A percentile compares a stretch with the other conserved stretches of the same genome.
Conservation (phyloP, 306 rosid species). For the Albizia julibrissin region DNA sequence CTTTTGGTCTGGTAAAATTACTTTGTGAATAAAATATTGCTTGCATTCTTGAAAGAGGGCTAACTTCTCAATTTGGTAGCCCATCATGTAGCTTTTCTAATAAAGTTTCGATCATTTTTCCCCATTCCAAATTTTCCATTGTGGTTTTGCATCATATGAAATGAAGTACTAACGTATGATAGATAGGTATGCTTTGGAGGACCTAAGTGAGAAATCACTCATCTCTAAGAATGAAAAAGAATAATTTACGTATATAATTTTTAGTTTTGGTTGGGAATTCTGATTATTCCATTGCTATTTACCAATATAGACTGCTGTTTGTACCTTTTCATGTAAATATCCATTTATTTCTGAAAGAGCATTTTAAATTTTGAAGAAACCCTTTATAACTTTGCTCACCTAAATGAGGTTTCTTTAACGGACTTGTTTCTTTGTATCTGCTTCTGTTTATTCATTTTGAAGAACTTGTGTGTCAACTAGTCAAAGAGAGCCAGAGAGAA, state of each 20-base stretch:
- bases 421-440: background rate
- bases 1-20: background rate
- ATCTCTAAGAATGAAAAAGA: background rate
- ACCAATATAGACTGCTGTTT: background rate
- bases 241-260: background rate
- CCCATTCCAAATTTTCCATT: background rate
- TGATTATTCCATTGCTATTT: background rate
- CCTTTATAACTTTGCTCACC: background rate
- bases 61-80: background rate
- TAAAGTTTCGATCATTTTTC: background rate
- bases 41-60: background rate
- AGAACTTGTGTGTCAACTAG: background rate
- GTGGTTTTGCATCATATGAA: background rate
- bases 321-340: background rate
- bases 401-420: background rate
- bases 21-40: background rate
- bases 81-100: background rate
- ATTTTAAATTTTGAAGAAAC: background rate
- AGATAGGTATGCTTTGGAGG: background rate
- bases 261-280: background rate
- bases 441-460: background rate
- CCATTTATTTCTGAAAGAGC: constrained; percentile 1
- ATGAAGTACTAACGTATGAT: background rate
- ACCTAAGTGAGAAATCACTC: background rate
- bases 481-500: background rate